These are phyloP conservation scores for Melastoma malabathricum DNA, from an alignment of 345 rosid genomes.

Conservation along the genomic window DNA sequence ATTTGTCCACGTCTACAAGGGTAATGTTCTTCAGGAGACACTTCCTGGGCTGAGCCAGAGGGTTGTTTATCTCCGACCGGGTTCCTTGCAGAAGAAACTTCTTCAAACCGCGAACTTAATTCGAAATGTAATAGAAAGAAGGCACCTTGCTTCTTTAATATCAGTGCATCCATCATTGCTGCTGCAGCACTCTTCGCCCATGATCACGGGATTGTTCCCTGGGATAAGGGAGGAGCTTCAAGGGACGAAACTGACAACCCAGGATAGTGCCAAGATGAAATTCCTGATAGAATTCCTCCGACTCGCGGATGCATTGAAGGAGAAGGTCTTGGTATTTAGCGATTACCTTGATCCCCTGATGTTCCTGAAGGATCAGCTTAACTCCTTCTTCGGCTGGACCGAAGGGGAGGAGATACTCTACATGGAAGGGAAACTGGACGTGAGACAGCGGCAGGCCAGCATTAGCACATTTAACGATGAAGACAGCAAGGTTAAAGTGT, in stretches of 20 bases:
- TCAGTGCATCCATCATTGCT: constrained; percentile 53
- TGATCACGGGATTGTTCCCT: not conserved
- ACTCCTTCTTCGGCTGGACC: constrained; percentile 23
- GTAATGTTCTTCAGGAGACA: constrained; percentile 31
- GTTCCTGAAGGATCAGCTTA: constrained; percentile 32
- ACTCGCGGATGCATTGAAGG: constrained; percentile 25
- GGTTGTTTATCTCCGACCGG: constrained; percentile 33
- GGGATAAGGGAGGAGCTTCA: constrained; percentile 9
- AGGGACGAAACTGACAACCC: constrained; percentile 14
- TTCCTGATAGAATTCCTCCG: constrained; percentile 39
- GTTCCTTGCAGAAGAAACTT: constrained; percentile 24
- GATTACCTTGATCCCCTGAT: constrained; percentile 36
- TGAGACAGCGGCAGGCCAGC: constrained; percentile 24
- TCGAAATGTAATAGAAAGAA: constrained; percentile 7
- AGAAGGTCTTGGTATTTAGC: constrained; percentile 61
- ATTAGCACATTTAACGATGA: constrained; percentile 46
- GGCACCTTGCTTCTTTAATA: constrained; percentile 26
- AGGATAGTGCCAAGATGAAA: constrained; percentile 38
- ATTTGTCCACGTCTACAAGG: constrained; percentile 57
- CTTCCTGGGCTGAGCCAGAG: constrained; percentile 55
- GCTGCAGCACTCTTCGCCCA: not conserved
- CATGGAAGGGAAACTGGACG: constrained; percentile 31
- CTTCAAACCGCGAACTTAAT: constrained; percentile 11
- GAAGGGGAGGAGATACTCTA: constrained; percentile 29
- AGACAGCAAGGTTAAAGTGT: constrained; percentile 31